Evolutionary conservation across 306 rosid species (phyloP).

Genomic region (Begonia peltatifolia): DNA sequence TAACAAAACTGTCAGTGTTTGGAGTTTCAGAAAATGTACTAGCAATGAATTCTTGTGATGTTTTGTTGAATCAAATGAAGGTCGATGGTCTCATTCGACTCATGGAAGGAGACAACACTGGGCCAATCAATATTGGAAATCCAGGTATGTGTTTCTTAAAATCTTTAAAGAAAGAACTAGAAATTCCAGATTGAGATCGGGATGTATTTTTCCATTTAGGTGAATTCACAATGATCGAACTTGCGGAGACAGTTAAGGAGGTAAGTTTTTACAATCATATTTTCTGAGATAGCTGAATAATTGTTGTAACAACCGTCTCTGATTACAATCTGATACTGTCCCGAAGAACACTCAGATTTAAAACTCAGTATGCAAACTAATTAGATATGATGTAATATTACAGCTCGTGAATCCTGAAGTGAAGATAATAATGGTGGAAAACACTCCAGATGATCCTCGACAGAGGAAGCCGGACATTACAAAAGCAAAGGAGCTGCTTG

Average conservation of each 20-base stretch:
- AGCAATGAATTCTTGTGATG: background rate
- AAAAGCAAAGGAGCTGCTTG: slow-evolving; percentile 32
- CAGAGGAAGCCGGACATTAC: slow-evolving; percentile 44
- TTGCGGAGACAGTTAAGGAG: slow-evolving; percentile 94
- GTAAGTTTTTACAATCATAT: slow-evolving; percentile 8
- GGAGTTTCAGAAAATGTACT: background rate
- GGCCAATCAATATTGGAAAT: slow-evolving; percentile 44
- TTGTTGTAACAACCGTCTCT: too few species aligned
- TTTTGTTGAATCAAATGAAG: slow-evolving; percentile 8
- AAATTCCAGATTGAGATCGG: background rate
- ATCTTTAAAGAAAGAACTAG: background rate
- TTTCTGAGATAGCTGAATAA: too few species aligned
- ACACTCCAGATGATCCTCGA: slow-evolving; percentile 43
- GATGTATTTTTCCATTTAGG: slow-evolving; percentile 25
- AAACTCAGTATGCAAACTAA: too few species aligned
- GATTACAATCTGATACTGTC: too few species aligned
- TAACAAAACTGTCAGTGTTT: too few species aligned
- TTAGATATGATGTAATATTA: background rate
- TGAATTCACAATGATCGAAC: slow-evolving; percentile 92
- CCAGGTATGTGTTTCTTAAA: slow-evolving; percentile 17
- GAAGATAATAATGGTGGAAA: slow-evolving; percentile 18
- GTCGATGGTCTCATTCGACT: slow-evolving; percentile 42
- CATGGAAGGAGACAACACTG: slow-evolving; percentile 38
- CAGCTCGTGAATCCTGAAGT: slow-evolving; percentile 40
- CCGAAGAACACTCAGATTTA: too few species aligned